Conservation (phyloP, 768 basidiomycete genomes). For the Suillus fuscotomentosus region DNA sequence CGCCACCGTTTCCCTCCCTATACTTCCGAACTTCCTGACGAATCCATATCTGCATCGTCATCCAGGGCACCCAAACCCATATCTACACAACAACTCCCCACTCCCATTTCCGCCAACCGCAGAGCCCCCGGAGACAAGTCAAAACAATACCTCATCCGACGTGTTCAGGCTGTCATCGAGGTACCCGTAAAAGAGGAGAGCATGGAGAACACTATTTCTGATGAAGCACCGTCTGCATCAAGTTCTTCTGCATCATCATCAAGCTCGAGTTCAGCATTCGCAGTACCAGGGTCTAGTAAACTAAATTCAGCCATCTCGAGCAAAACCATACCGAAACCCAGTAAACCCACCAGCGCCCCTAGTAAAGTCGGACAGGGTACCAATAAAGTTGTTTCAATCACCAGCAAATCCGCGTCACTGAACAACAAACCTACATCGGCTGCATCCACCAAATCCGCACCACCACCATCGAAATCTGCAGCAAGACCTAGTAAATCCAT, state of each 20-base stretch:
- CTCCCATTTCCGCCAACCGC: constrained; percentile 30
- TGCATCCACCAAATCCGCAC: neutral
- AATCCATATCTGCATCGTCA: constrained; percentile 31
- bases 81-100: constrained; percentile 24
- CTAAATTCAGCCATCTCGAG: neutral
- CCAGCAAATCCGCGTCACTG: constrained; percentile 1
- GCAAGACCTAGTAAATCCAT: neutral
- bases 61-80: constrained; percentile 25
- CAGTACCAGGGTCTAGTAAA: neutral
- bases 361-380: constrained; percentile 2
- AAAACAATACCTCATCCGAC: constrained; percentile 47
- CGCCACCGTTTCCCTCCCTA: constrained; percentile 16
- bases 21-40: constrained; percentile 21
- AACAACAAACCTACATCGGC: neutral
- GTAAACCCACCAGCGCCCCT: constrained; percentile 8
- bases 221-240: constrained; percentile 5
- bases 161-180: constrained; percentile 59
- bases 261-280: constrained; percentile 13
- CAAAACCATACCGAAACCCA: constrained; percentile 5
- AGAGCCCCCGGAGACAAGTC: constrained; percentile 11
- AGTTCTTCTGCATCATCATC: constrained; percentile 14
- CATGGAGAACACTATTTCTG: constrained; percentile 35
- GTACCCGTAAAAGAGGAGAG: constrained; percentile 67
- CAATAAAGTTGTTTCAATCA: constrained; percentile 6
- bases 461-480: neutral